Evolutionary conservation across 352 stramenopile species (phyloP).

Genomic region (Globisporangium cederbergense): DNA sequence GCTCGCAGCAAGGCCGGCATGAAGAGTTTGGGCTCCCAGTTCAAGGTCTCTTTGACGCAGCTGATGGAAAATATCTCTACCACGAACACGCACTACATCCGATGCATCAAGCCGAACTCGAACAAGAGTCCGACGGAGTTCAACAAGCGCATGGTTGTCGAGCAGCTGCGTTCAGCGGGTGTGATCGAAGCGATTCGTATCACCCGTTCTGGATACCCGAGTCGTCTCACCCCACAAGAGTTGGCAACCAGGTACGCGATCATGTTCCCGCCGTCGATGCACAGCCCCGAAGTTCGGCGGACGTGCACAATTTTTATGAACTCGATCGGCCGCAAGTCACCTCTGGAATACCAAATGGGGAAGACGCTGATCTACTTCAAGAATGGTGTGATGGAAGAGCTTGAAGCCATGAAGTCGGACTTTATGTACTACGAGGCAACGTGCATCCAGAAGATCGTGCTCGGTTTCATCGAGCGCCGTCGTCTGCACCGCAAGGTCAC

Average conservation of each 20-base stretch:
- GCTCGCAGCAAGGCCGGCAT: conserved; percentile 50
- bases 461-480: conserved; percentile 80
- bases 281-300: conserved; percentile 68
- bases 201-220: conserved; percentile 87
- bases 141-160: conserved; percentile 89
- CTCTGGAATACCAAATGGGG: conserved; percentile 87
- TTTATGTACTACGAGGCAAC: conserved; percentile 89
- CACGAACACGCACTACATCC: conserved; percentile 87
- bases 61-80: conserved; percentile 86
- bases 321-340: conserved; percentile 77
- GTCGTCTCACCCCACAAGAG: conserved; percentile 87
- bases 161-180: conserved; percentile 88
- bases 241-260: conserved; percentile 82
- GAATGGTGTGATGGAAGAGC: conserved; percentile 92
- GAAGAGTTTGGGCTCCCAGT: conserved; percentile 83
- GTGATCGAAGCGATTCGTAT: conserved; percentile 93
- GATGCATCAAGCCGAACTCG: conserved; percentile 88
- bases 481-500: conserved; percentile 59
- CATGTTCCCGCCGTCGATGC: conserved; percentile 88
- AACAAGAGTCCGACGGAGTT: conserved; percentile 86
- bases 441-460: conserved; percentile 77
- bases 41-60: conserved; percentile 77
- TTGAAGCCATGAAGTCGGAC: conserved; percentile 92
- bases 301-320: conserved; percentile 82
- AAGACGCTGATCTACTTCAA: conserved; percentile 97